Base-by-base conservation (phyloP, 345 rosid genomes). In the Hypericum perforatum region DNA sequence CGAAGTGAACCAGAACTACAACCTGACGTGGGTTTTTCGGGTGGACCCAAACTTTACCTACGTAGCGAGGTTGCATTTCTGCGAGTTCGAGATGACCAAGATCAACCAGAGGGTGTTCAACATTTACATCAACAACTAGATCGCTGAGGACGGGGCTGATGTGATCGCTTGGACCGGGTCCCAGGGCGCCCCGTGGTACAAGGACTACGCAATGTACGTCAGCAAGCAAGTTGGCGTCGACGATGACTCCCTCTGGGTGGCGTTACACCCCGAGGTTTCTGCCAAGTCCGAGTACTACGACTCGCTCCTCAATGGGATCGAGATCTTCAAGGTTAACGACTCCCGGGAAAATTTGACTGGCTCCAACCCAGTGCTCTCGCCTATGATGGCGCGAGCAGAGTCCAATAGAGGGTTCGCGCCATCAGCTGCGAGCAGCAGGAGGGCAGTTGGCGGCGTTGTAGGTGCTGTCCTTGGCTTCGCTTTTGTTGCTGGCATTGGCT, bases 91-190 rank as follows among this genome's bases (percentile, higher is more conserved):
- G 41, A 2, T 39, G 52, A 42, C 51, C 0, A 59, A 15, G 16
- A 10, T 46, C 10, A 65, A 65, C 14, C 64, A 65, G 64, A 53
- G 70, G 40, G 48, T 49, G 8, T 66, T 66, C 40, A 15, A 66
- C 56, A 66, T 66, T 36, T 60, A 49, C 32, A 32, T 66, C 5
- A 66, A 66, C 46, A 66, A 66, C 44, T 50, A 50, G 32, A 66
- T 65, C 40, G 70, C 70, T 10, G 58, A 60, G 16, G 29, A 37
- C 0, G 60, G 29, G 15, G 62, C 70, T 0, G 70, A 66, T 52
- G 70, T 66, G 61, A 60, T 66, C 37, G 65, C 57, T 0, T 61
- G 70, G 70, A 29, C 65, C 22, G 61, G 65, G 7, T 22, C 61
- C 14, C 15, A 45, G 16, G 65, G 58, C 2, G 61, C 51, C 8